Percentiles rank a stretch among this genome's conserved stretches.
Evolutionary conservation across 2,329 filamentous ascomycete species (phyloP).

Genomic region (Aspergillus costaricaensis): DNA sequence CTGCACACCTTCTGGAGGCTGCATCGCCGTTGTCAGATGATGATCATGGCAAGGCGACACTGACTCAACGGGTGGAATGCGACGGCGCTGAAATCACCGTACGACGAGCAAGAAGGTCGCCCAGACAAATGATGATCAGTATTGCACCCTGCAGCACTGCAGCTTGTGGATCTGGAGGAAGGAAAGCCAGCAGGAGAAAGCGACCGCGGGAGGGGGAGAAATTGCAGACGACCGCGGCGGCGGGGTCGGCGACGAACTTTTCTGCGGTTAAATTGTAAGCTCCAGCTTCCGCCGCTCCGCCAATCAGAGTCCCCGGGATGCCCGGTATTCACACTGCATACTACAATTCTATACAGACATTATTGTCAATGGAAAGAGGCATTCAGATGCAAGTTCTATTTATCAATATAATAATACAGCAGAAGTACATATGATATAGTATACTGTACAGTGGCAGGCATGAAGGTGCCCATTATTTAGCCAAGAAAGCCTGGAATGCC

Average conservation of each 20-base stretch:
- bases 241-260: constrained; percentile 33
- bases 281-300: constrained; percentile 17
- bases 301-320: constrained; percentile 21
- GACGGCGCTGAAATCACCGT: constrained; percentile 9
- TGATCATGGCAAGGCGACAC: constrained; percentile 39
- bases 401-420: constrained; percentile 8
- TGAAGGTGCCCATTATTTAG: constrained; percentile 58
- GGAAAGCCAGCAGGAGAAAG: background rate
- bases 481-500: constrained; percentile 90
- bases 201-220: constrained; percentile 16
- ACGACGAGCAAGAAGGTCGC: background rate
- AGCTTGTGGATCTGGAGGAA: constrained; percentile 1
- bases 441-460: constrained; percentile 5
- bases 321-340: background rate
- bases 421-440: background rate
- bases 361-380: background rate
- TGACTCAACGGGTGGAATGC: constrained; percentile 22
- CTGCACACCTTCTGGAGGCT: constrained; percentile 45
- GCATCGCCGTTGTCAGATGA: constrained; percentile 41
- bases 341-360: background rate
- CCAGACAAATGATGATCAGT: no score
- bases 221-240: constrained; percentile 23
- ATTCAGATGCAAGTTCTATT: background rate
- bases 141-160: background rate
- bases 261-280: constrained; percentile 20